Evolutionary conservation across 345 rosid genomes (phyloP).

Genomic region (Populus ilicifolia): DNA sequence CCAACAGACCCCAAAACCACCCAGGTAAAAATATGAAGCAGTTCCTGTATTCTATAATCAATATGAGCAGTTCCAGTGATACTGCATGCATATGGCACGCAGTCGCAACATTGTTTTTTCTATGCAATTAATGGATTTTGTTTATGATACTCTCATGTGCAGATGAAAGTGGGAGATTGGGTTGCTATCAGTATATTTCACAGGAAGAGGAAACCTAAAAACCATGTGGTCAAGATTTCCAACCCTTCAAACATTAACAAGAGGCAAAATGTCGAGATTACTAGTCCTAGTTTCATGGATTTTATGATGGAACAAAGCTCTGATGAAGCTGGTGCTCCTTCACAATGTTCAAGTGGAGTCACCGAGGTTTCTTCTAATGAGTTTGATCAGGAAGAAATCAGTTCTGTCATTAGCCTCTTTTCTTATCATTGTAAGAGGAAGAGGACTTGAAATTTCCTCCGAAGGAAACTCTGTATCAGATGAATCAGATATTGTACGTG

Average conservation of each 20-base stretch:
- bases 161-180: constrained; percentile 56
- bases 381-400: constrained; percentile 38
- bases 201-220: constrained; percentile 41
- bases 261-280: not conserved
- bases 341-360: constrained; percentile 53
- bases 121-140: not conserved
- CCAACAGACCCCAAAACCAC: constrained; percentile 11
- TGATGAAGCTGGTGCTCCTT: constrained; percentile 43
- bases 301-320: constrained; percentile 33
- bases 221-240: constrained; percentile 8
- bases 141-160: constrained; percentile 14
- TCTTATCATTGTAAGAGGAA: constrained; percentile 21
- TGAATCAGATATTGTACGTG: not conserved
- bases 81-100: not conserved
- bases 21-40: constrained; percentile 16
- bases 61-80: not conserved
- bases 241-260: constrained; percentile 5
- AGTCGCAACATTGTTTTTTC: not conserved
- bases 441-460: constrained; percentile 5
- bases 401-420: constrained; percentile 4
- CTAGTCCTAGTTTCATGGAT: constrained; percentile 21
- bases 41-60: too few species aligned
- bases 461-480: not conserved
- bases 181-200: constrained; percentile 57
- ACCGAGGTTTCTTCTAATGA: constrained; percentile 24